Base-by-base conservation (phyloP, 805 yeast species). In the Candida berthetii region DNA sequence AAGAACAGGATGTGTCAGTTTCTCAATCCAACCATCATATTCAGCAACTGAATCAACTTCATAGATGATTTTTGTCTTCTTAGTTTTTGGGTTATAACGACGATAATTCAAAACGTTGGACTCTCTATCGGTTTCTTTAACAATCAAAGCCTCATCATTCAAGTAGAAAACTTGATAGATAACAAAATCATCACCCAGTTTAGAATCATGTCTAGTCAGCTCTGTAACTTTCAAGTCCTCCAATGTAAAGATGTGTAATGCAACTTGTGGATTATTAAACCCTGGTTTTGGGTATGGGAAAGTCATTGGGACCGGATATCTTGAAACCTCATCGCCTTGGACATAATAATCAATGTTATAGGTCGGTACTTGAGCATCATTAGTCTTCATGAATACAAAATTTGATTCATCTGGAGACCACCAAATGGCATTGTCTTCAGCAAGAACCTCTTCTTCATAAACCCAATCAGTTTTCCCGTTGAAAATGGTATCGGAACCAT, bases 401-500 rank as follows among this genome's bases (percentile, higher is more conserved):
- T 69, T 70, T 9, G 74, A 61, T n/a, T 91, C 90, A 37, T 70
- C 65, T 4, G 86, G 85, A 2, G 95, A 78, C 96, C 96, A 89
- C 95, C 95, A 88, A 38, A 87, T 47, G 1, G 90, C 86, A 14
- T 71, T 65, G 49, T 81, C 87, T 19, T 73, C 69, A 14, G 78
- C 78, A 37, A 85, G 70, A 1, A 88, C 95, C 59, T 88, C 96
- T 51, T 88, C 96, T 55, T 89, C 96, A 52, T 88, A 89, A 9
- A 87, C 95, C 96, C 96, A 88, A 57, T 88, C 96, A 0, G 96
- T 91, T 48, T 78, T 81, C 2, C 95, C 96, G 54, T 89, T 84
- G 57, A 85, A 82, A 7, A 85, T 64, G 42, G 71, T 70, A 1
- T 67, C 70, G 18, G 80, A 76, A 14, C 96, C 96, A 53, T 85